phyloP scores from a whole-genome alignment of 2,329 filamentous ascomycete genomes.

The Lasiodiplodia hormozganensis region DNA sequence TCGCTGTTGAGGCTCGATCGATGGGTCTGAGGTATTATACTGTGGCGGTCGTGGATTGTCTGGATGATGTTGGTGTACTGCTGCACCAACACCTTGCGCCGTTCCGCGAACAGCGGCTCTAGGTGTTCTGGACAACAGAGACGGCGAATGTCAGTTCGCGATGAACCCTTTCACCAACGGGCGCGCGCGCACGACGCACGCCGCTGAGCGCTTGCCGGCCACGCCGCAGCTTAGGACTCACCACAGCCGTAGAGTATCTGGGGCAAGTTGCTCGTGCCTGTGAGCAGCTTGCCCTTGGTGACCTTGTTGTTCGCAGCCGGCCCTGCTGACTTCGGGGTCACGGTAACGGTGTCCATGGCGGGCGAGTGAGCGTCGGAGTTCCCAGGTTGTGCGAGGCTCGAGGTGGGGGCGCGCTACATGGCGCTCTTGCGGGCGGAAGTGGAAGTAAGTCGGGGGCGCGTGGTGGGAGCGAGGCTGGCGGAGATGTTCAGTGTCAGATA shows the following conservation, averaged over 20 bases:
- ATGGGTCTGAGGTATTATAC: slow-evolving; percentile 70
- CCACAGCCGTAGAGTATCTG: slow-evolving; percentile 53
- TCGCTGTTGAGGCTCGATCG: slow-evolving; percentile 57
- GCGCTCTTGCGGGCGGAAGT: slow-evolving; percentile 8
- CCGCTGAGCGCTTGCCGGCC: neutral
- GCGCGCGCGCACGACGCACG: neutral
- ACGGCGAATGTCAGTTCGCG: slow-evolving; percentile 11
- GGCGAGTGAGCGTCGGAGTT: neutral
- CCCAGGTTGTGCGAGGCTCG: slow-evolving; percentile 7
- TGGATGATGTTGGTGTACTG: slow-evolving; percentile 76
- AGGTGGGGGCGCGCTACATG: slow-evolving; percentile 27
- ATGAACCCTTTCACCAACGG: neutral
- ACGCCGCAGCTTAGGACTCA: slow-evolving; percentile 31
- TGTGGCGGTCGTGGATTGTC: slow-evolving; percentile 72
- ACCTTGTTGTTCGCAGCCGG: slow-evolving; percentile 36
- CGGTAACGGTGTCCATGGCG: slow-evolving; percentile 44
- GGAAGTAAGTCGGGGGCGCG: neutral
- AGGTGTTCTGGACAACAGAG: slow-evolving; percentile 68
- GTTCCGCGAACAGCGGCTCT: slow-evolving; percentile 70
- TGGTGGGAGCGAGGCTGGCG: slow-evolving; percentile 1
- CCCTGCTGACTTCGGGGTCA: slow-evolving; percentile 47
- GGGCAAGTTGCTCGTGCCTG: slow-evolving; percentile 45
- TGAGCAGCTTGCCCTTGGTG: slow-evolving; percentile 48
- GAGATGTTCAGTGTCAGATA: slow-evolving; percentile 24
- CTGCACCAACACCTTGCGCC: slow-evolving; percentile 71